Evolutionary conservation across 768 basidiomycete species (phyloP).

Genomic region (Rhizopogon vinicolor): DNA sequence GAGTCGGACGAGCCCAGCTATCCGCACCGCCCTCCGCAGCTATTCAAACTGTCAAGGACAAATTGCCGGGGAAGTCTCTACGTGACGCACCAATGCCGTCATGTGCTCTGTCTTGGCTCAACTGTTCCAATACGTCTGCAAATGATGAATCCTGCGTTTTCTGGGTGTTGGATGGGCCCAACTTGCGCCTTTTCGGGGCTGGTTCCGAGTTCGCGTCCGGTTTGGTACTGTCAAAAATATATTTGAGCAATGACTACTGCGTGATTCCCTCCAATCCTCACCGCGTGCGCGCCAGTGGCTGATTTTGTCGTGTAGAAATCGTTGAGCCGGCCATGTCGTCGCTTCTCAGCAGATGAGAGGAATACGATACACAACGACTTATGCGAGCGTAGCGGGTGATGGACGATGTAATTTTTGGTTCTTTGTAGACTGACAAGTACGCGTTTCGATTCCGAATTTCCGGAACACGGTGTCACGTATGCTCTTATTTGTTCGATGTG

Average conservation of each 20-base stretch:
- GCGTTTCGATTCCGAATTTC: slow-evolving; percentile 2
- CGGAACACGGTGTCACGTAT: slow-evolving; percentile 22
- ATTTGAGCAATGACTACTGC: not conserved
- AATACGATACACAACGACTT: not conserved
- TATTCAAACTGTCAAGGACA: slow-evolving; percentile 17
- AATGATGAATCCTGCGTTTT: slow-evolving; percentile 41
- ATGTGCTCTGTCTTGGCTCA: slow-evolving; percentile 45
- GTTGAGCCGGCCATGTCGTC: not conserved
- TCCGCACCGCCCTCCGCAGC: slow-evolving; percentile 77
- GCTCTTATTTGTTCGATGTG: slow-evolving; percentile 19
- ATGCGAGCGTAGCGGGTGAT: not conserved
- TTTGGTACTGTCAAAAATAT: slow-evolving; percentile 19
- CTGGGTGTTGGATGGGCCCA: slow-evolving; percentile 32
- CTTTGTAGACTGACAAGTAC: not conserved
- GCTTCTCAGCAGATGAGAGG: no score
- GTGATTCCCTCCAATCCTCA: slow-evolving; percentile 4
- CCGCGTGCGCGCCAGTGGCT: slow-evolving; percentile 10
- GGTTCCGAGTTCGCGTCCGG: slow-evolving; percentile 28
- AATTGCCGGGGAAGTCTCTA: not conserved
- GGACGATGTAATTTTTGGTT: not conserved
- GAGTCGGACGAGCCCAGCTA: slow-evolving; percentile 62
- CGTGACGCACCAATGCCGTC: slow-evolving; percentile 37
- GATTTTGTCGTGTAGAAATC: slow-evolving; percentile 9
- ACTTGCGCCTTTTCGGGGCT: slow-evolving; percentile 50
- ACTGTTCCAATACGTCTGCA: slow-evolving; percentile 55